Base-by-base conservation (phyloP, 805 yeast genomes). In the Wickerhamomyces rabaulensis region DNA sequence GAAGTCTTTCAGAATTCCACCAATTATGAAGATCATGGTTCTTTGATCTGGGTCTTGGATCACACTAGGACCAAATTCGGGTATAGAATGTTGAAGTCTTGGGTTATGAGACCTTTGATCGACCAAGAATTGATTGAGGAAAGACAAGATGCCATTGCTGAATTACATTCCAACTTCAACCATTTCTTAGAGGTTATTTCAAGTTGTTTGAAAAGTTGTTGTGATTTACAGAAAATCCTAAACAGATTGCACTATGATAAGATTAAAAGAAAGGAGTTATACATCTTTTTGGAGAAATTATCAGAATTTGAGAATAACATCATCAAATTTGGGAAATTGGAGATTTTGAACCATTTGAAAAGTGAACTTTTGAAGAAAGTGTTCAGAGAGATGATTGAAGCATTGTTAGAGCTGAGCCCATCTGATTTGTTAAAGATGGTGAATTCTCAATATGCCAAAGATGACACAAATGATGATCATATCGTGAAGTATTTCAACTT, bases 21-120 rank as follows among this genome's bases (percentile, higher is more conserved):
- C 0, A 80, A 80, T 51, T 61, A 67, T 12, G 66, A 72, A 5
- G 69, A 69, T 9, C 65, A 71, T 27, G 98, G 97, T 0, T 80
- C 96, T 0, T 66, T 92, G 13, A 61, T 87, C 15, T 87, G 95
- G 90, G 68, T 88, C 2, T 55, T 94, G 49, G 86, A 92, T 60
- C 90, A 85, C 53, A 87, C 98, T 0, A 67, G 79, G 29, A 87
- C 98, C 0, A 71, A 75, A 25, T 84, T 84, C 63, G 99, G 99
- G 0, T 75, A 71, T 40, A 65, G 96, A 45, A 55, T 79, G 48
- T 62, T 94, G 13, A 70, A 73, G 25, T 68, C 75, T 35, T 94
- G 99, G 99, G 66, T 91, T 0, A 71, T 80, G 1, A 70, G 74
- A 49, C 99, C 99, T 1, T 69, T 91, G 20, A 64, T 78, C 0